phyloP scores from a whole-genome alignment of 2,329 filamentous ascomycete species.

The Talaromyces piceae region DNA sequence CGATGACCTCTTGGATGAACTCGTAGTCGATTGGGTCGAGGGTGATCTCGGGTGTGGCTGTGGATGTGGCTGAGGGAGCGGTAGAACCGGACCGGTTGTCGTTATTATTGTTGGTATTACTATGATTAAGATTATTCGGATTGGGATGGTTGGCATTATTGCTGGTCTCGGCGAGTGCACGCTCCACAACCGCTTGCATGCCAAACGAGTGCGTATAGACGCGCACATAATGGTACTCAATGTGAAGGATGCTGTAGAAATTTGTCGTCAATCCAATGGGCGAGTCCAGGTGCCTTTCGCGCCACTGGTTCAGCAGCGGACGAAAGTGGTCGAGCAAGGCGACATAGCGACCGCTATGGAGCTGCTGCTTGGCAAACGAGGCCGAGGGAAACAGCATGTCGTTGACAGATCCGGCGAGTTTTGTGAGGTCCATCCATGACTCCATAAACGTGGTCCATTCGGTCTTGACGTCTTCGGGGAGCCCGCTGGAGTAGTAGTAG shows the following conservation, averaged over 20 bases:
- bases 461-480: slow-evolving; percentile 15
- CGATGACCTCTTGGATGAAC: slow-evolving; percentile 51
- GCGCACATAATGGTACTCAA: slow-evolving; percentile 45
- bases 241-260: slow-evolving; percentile 44
- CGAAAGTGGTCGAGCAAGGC: slow-evolving; percentile 39
- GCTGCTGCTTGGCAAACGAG: slow-evolving; percentile 13
- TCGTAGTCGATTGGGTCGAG: slow-evolving; percentile 43
- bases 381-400: slow-evolving; percentile 45
- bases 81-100: background rate
- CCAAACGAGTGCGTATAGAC: slow-evolving; percentile 42
- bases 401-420: slow-evolving; percentile 44
- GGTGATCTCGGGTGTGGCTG: slow-evolving; percentile 18
- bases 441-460: slow-evolving; percentile 48
- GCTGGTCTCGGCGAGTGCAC: slow-evolving; percentile 34
- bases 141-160: slow-evolving; percentile 13
- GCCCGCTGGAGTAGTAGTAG: background rate
- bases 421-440: slow-evolving; percentile 44
- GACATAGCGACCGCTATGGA: slow-evolving; percentile 41
- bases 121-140: background rate
- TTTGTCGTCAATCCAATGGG: slow-evolving; percentile 13
- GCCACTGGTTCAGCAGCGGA: slow-evolving; percentile 31
- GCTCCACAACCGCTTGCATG: slow-evolving; percentile 51
- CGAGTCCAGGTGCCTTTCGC: slow-evolving; percentile 28
- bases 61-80: background rate
- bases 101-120: background rate